phyloP scores from a whole-genome alignment of 768 basidiomycete species.

The Lentinula detonsa region DNA sequence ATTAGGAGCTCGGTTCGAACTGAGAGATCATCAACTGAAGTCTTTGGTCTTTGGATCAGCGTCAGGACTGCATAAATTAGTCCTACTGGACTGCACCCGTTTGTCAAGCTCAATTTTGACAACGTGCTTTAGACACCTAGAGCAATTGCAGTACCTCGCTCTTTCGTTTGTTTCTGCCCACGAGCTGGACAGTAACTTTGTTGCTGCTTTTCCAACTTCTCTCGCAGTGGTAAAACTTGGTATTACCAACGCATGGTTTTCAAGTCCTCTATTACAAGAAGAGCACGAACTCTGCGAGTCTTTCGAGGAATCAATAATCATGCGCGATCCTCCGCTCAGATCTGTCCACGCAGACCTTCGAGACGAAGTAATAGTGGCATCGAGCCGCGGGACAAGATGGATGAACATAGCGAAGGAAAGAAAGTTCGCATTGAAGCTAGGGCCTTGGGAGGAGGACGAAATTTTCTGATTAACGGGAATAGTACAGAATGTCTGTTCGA shows the following conservation, averaged over 20 bases:
- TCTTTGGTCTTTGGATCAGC: slow-evolving; percentile 19
- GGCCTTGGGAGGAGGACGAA: slow-evolving; percentile 4
- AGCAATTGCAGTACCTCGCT: slow-evolving; percentile 26
- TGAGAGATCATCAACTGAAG: slow-evolving; percentile 25
- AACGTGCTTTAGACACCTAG: slow-evolving; percentile 20
- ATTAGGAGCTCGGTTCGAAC: slow-evolving; percentile 25
- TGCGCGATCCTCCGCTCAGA: not conserved
- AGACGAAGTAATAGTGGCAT: not conserved
- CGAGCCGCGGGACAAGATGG: not conserved
- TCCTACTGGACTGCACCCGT: slow-evolving; percentile 27
- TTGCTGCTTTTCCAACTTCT: slow-evolving; percentile 20
- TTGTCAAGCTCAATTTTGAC: slow-evolving; percentile 23
- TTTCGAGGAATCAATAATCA: slow-evolving; percentile 16
- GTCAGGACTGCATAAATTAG: slow-evolving; percentile 21
- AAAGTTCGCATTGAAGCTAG: not conserved
- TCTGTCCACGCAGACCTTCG: not conserved
- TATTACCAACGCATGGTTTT: slow-evolving; percentile 28
- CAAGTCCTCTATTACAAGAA: slow-evolving; percentile 20
- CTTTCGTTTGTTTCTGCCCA: slow-evolving; percentile 27
- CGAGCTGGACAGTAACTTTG: slow-evolving; percentile 25
- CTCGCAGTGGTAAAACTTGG: slow-evolving; percentile 28
- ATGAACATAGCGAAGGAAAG: not conserved
- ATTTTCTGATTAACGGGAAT: slow-evolving; percentile 2
- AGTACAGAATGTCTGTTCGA: not conserved
- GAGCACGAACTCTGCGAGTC: slow-evolving; percentile 23